Evolutionary conservation across 805 yeast species (phyloP).

Genomic region (Clavispora phyllophila): DNA sequence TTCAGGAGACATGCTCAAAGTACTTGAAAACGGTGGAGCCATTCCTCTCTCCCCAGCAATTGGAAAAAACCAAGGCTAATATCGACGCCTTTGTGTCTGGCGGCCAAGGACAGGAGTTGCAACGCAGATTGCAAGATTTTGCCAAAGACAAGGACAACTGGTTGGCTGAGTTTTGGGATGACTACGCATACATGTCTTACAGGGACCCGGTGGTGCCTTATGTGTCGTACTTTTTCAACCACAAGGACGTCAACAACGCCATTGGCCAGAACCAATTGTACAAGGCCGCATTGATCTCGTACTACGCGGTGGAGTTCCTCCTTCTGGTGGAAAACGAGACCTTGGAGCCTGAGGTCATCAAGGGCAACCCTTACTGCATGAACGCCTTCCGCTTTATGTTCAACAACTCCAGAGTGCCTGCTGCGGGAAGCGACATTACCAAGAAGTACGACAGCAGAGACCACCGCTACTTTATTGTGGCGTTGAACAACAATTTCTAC

Average conservation of each 20-base stretch:
- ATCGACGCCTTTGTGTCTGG: conserved; percentile 66
- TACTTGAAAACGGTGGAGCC: conserved; percentile 76
- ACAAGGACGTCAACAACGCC: conserved; percentile 58
- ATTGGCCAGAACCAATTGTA: conserved; percentile 60
- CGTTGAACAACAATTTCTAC: conserved; percentile 74
- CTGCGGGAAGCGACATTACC: conserved; percentile 56
- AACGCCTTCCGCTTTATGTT: conserved; percentile 88
- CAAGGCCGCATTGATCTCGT: conserved; percentile 73
- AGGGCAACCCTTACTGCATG: conserved; percentile 88
- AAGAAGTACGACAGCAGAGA: conserved; percentile 42
- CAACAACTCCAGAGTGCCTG: conserved; percentile 83
- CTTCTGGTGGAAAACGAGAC: conserved; percentile 62
- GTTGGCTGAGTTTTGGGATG: conserved; percentile 92
- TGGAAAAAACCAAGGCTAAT: conserved; percentile 44
- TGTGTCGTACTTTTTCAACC: conserved; percentile 85
- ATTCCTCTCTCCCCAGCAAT: conserved; percentile 47
- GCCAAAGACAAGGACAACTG: conserved; percentile 72
- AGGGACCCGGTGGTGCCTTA: conserved; percentile 94
- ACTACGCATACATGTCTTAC: conserved; percentile 84
- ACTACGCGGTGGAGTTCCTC: conserved; percentile 65
- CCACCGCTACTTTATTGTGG: conserved; percentile 67
- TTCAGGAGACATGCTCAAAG: conserved; percentile 61
- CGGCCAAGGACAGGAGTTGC: conserved; percentile 66
- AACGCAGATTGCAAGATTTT: conserved; percentile 54
- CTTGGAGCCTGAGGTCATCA: conserved; percentile 75